A percentile compares a stretch with the other conserved stretches of the same genome.
Evolutionary conservation across 495 filamentous ascomycete genomes (phyloP).

Genomic region (Penicillium chermesinum): DNA sequence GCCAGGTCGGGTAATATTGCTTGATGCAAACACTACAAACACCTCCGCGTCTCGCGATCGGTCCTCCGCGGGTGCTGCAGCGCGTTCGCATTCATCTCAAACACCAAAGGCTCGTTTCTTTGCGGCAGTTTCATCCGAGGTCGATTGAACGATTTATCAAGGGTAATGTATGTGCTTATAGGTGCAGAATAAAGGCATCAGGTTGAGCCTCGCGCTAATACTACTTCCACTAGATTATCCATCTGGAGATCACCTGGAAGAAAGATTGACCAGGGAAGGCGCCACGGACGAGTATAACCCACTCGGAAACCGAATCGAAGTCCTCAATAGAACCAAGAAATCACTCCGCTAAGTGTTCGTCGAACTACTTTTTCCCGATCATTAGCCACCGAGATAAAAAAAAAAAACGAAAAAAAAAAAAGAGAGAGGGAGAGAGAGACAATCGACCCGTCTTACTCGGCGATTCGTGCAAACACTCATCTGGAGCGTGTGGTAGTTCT

Average conservation of each 20-base stretch:
- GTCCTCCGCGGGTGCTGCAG: neutral
- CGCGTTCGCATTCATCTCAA: neutral
- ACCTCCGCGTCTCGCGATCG: conserved; percentile 10
- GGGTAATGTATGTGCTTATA: neutral
- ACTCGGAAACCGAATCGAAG: no score
- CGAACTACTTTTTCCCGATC: no score
- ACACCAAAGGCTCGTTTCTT: neutral
- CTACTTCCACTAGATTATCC: neutral
- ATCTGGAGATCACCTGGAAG: neutral
- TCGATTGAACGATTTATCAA: no score
- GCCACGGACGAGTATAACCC: no score
- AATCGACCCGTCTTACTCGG: neutral
- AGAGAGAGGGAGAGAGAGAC: no score
- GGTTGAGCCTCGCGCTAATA: neutral
- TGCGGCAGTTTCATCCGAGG: neutral
- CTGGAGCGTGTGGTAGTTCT: neutral
- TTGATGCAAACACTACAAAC: conserved; percentile 8
- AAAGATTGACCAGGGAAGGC: no score
- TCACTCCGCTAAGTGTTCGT: no score
- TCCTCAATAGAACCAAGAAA: no score
- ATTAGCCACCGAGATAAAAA: no score
- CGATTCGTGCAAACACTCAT: neutral
- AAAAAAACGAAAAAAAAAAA: no score
- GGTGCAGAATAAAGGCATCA: neutral
- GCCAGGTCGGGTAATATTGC: neutral